Percentiles rank a stretch among this genome's conserved stretches.
These are phyloP conservation scores for Piloderma croceum DNA, from an alignment of 768 basidiomycete species.

Conservation along the genomic window DNA sequence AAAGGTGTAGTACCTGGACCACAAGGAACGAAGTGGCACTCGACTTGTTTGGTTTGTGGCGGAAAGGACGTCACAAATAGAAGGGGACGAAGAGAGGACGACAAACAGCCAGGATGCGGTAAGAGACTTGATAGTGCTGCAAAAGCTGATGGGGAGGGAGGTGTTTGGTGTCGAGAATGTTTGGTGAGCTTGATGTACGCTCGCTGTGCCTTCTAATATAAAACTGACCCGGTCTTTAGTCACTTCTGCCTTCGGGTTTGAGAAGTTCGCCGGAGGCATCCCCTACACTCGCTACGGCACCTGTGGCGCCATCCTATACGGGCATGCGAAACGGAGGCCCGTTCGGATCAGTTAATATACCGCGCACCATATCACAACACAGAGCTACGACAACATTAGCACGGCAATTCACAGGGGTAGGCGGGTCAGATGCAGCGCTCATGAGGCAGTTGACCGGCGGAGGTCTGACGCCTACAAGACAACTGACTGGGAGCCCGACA, in stretches of 20 bases:
- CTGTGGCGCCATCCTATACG: constrained; percentile 42
- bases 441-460: constrained; percentile 62
- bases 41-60: constrained; percentile 72
- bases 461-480: constrained; percentile 60
- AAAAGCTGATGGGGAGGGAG: constrained; percentile 61
- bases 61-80: constrained; percentile 47
- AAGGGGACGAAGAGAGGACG: constrained; percentile 41
- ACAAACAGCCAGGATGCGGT: constrained; percentile 68
- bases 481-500: constrained; percentile 61
- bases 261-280: constrained; percentile 48
- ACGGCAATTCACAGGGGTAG: constrained; percentile 66
- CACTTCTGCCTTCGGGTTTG: constrained; percentile 46
- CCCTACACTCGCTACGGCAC: constrained; percentile 37
- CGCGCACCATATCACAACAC: constrained; percentile 45
- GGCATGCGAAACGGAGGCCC: no score
- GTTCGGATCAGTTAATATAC: no score
- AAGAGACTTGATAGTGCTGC: constrained; percentile 82
- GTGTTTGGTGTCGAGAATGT: constrained; percentile 83
- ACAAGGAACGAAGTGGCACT: constrained; percentile 77
- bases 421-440: constrained; percentile 31
- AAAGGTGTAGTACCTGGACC: constrained; percentile 82
- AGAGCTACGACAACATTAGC: constrained; percentile 72
- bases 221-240: no score
- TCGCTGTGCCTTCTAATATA: no score
- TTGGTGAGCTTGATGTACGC: no score